Evolutionary conservation across 768 basidiomycete genomes (phyloP), one percentile per base, ranked within the genome.

Genomic region (Hortiboletus campestris): DNA sequence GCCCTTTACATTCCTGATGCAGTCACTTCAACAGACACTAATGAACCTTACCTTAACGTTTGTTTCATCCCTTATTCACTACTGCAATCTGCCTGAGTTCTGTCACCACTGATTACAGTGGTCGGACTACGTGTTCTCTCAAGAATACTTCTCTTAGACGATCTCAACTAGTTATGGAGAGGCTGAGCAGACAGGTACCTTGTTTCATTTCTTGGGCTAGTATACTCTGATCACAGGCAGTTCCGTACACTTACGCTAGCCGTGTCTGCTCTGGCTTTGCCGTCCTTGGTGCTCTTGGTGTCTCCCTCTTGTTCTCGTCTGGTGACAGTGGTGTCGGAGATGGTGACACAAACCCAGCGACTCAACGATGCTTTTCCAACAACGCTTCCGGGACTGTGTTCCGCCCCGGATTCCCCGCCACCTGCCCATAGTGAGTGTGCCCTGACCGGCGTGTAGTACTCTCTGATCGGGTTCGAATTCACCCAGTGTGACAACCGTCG

Each of bases 121-220:
- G 88, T 70, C 90, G 16, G 76, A 84, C 40, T 84, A 78, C 54
- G 65, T 88, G n/a, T 70, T 81, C 0, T 61, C 58, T 13, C 77
- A 80, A n/a, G 48, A 70, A 11, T 64, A 74, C 38, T 67, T 79
- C 2, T 85, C 87, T 14, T 78, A 81, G 58, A 75, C 81, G 6
- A 87, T 91, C 39, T 86, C 86, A 0, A 89, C 85, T 0, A 86
- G 84, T 59, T 90, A 90, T 64, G 85, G 79, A 4, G 88, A 90
- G 45, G 78, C 82, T 55, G 89, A 91, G 53, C 86, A 87, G 65
- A 84, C 86, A 29, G 81, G 85, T 85, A 38, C n/a, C 7, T 20
- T 32, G 0, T 42, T 43, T 31, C 12, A 16, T 39, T 11, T 3
- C 2, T 42, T 19, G 20, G 20, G 4, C 12, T 6, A 4, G 3